phyloP scores from a whole-genome alignment of 176 grass and related monocot species.

The Zea luxurians region DNA sequence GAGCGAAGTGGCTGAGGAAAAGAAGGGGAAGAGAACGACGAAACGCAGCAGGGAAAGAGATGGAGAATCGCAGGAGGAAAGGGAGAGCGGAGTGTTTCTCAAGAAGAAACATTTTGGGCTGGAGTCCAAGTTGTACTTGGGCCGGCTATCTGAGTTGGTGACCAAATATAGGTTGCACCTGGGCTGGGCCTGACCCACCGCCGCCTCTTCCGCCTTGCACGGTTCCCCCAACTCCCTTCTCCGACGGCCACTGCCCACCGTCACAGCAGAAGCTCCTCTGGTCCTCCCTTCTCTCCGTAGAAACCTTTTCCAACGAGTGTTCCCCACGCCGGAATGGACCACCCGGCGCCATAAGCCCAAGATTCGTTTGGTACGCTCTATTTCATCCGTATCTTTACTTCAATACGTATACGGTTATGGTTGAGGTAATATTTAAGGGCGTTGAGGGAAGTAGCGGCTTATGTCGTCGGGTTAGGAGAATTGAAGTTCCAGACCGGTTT shows the following conservation, averaged over 20 bases:
- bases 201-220: too few relatives aligned
- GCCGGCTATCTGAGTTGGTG: neutral
- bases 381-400: neutral
- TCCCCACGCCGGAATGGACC: neutral
- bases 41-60: neutral
- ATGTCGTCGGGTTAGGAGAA: neutral
- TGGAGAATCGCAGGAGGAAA: neutral
- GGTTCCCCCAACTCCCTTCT: neutral
- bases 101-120: constrained; percentile 37
- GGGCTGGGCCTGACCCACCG: neutral
- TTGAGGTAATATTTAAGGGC: neutral
- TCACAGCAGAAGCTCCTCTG: neutral
- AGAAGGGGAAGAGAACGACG: neutral
- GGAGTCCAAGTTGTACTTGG: neutral
- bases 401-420: neutral
- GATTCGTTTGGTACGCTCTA: neutral
- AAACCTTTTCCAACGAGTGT: neutral
- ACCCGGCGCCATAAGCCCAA: neutral
- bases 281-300: neutral
- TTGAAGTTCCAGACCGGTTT: neutral
- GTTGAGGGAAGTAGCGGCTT: neutral
- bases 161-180: neutral
- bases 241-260: neutral
- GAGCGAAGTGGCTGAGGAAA: constrained; percentile 20
- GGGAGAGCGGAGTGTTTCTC: constrained; percentile 38